These are phyloP conservation scores for Withania somnifera DNA, from an alignment of 305 asterid species.

Conservation along the genomic window DNA sequence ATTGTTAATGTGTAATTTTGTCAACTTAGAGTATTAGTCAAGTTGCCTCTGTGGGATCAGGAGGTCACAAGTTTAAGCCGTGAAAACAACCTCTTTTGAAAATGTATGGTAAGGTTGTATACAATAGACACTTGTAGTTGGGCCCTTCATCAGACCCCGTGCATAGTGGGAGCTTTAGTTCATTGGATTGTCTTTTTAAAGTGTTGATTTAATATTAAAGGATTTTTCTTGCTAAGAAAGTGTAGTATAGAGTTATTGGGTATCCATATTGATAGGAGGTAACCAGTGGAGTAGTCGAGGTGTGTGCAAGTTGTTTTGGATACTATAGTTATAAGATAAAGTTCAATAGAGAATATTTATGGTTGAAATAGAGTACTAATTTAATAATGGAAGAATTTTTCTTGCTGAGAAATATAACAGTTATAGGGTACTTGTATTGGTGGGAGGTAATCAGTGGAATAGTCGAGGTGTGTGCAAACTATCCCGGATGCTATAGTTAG, in stretches of 20 bases:
- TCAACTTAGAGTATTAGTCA: not conserved
- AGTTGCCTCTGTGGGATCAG: too few species aligned
- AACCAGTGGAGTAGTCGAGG: not conserved
- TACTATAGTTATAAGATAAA: not conserved
- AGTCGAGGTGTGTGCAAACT: not conserved
- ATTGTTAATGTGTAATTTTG: not conserved
- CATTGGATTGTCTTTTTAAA: too few species aligned
- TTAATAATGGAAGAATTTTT: not conserved
- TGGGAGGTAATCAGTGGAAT: not conserved
- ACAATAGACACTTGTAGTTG: too few species aligned
- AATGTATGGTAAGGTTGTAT: too few species aligned
- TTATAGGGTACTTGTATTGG: not conserved
- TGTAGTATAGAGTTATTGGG: too few species aligned
- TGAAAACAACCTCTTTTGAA: too few species aligned
- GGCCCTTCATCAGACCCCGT: too few species aligned
- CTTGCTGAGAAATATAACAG: not conserved
- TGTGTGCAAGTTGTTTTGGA: not conserved
- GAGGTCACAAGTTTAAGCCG: too few species aligned
- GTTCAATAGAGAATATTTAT: not conserved
- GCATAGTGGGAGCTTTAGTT: too few species aligned
- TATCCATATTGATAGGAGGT: not conserved
- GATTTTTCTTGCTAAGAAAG: too few species aligned
- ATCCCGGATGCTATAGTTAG: not conserved
- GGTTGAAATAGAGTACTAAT: not conserved
- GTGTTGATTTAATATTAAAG: too few species aligned